Evolutionary conservation across 2,329 filamentous ascomycete species (phyloP).

Genomic region (Cercospora berteroae): DNA sequence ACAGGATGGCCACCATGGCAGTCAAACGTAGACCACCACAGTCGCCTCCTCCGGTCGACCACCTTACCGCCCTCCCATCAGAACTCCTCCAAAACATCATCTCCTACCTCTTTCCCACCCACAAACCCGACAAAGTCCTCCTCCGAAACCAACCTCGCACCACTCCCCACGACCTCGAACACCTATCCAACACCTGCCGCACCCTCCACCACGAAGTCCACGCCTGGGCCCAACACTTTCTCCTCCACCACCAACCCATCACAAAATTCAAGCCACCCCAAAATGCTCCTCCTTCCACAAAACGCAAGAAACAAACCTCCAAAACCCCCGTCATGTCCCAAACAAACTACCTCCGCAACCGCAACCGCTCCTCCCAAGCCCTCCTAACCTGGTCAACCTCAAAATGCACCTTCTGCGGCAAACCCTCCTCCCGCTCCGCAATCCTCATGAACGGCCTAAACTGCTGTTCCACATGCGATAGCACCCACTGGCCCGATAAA

Average conservation of each 20-base stretch:
- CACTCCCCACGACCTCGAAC: conserved; percentile 23
- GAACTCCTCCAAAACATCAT: conserved; percentile 35
- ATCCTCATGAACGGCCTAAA: conserved; percentile 34
- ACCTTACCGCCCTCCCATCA: conserved; percentile 29
- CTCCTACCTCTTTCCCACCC: conserved; percentile 30
- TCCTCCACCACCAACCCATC: conserved; percentile 29
- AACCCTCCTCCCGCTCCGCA: conserved; percentile 25
- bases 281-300: background rate
- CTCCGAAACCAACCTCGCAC: background rate
- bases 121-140: conserved; percentile 27
- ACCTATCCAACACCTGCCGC: conserved; percentile 28
- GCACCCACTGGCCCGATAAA: conserved; percentile 33
- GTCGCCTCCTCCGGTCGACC: conserved; percentile 8
- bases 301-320: background rate
- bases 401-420: conserved; percentile 38
- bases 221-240: conserved; percentile 32
- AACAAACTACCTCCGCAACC: conserved; percentile 19
- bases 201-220: conserved; percentile 29
- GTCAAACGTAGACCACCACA: background rate
- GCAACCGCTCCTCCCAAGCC: conserved; percentile 7
- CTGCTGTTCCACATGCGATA: conserved; percentile 35
- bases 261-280: conserved; percentile 19
- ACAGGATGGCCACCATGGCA: background rate
- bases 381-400: conserved; percentile 28
- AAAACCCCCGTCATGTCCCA: background rate